phyloP scores from a whole-genome alignment of 345 rosid genomes.

The Luvunga scandens region DNA sequence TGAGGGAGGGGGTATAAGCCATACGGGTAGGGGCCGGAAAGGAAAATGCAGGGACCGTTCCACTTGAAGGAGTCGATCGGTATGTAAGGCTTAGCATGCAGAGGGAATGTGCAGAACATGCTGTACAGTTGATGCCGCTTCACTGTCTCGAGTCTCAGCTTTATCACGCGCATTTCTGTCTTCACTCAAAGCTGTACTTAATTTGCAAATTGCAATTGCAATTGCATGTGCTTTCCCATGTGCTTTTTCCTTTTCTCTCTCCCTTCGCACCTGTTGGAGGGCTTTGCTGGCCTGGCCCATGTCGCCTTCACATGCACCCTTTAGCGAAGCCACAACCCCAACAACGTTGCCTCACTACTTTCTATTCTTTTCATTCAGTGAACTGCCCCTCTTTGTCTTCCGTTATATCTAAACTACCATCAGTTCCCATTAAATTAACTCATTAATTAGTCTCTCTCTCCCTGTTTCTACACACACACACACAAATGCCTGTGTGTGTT shows the following conservation, averaged over 20 bases:
- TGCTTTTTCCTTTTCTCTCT: constrained; percentile 11
- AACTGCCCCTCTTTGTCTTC: constrained; percentile 3
- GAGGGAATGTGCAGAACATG: constrained; percentile 70
- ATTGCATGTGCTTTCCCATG: constrained; percentile 37
- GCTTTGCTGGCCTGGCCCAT: constrained; percentile 63
- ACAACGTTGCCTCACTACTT: not conserved
- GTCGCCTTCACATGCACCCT: constrained; percentile 65
- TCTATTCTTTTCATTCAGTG: not conserved
- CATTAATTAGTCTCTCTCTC: no score
- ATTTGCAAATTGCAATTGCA: not conserved
- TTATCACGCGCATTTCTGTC: not conserved
- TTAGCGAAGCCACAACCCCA: constrained; percentile 26
- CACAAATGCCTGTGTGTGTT: no score
- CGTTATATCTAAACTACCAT: not conserved
- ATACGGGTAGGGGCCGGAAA: no score
- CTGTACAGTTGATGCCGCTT: constrained; percentile 44
- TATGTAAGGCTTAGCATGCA: constrained; percentile 24
- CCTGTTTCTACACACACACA: no score
- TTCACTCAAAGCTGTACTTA: not conserved
- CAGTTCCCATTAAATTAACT: no score
- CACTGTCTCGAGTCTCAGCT: constrained; percentile 29
- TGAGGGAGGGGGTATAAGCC: no score
- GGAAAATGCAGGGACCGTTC: not conserved
- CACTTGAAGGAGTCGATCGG: not conserved
- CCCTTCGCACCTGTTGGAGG: constrained; percentile 5